These are phyloP conservation scores for Trichopus zeylanicus DNA, from an alignment of 116 monocot species.

Conservation along the genomic window DNA sequence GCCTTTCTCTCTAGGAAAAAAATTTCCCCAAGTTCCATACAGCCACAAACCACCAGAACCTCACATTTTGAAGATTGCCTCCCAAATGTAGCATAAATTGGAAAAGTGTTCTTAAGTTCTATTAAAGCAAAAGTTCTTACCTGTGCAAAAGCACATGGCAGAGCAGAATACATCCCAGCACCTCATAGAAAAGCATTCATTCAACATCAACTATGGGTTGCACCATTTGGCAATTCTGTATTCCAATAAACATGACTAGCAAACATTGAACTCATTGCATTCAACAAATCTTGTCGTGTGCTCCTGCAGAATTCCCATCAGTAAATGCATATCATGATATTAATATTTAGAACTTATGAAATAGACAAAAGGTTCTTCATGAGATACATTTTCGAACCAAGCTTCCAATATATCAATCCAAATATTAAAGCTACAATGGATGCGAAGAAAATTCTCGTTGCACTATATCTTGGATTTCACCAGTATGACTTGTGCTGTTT, in stretches of 20 bases:
- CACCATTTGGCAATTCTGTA: conserved; percentile 45
- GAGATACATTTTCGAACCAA: conserved; percentile 25
- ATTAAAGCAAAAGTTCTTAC: conserved; percentile 11
- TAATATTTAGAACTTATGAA: background rate
- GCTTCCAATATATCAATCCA: conserved; percentile 40
- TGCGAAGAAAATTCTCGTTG: conserved; percentile 37
- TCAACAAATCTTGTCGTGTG: conserved; percentile 44
- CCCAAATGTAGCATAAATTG: no score
- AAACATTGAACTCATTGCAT: conserved; percentile 62
- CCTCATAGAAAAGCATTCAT: conserved; percentile 59
- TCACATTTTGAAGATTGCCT: no score
- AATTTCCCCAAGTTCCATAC: no score
- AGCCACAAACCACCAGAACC: no score
- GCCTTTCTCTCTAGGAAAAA: no score
- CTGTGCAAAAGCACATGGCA: conserved; percentile 74
- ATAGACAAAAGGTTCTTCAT: background rate
- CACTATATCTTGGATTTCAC: conserved; percentile 44
- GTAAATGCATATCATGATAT: background rate
- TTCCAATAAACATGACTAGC: conserved; percentile 58
- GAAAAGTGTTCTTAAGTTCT: background rate
- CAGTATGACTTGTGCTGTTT: conserved; percentile 51
- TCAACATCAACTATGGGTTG: conserved; percentile 66
- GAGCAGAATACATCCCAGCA: conserved; percentile 75
- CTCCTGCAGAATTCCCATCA: conserved; percentile 16
- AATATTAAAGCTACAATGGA: conserved; percentile 24